These are phyloP conservation scores for Moesziomyces sp. DNA, from an alignment of 1,284 basidiomycete genomes.

Conservation along the genomic window DNA sequence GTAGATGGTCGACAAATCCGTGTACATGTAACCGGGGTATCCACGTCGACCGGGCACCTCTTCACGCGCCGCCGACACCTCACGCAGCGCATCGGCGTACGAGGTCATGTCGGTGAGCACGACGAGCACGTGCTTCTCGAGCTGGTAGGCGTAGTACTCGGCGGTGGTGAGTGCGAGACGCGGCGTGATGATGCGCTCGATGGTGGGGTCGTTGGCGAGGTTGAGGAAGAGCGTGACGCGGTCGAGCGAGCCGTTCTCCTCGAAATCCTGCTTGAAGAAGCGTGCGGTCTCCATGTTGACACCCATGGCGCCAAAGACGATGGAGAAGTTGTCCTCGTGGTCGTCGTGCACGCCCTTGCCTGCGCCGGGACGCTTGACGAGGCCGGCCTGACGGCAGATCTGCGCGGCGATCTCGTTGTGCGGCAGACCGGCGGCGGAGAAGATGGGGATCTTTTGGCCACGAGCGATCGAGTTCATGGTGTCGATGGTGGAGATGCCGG, in stretches of 20 bases:
- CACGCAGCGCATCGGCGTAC: slow-evolving; percentile 96
- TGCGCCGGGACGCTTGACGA: slow-evolving; percentile 77
- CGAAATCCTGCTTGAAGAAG: slow-evolving; percentile 99
- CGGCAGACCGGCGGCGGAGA: slow-evolving; percentile 97
- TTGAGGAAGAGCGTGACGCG: slow-evolving; percentile 99
- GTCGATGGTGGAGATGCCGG: slow-evolving; percentile 88
- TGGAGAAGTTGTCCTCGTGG: slow-evolving; percentile 99
- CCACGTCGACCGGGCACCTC: slow-evolving; percentile 99
- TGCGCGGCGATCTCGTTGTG: slow-evolving; percentile 99
- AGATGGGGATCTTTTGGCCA: slow-evolving; percentile 99
- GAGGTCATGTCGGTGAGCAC: slow-evolving; percentile 99
- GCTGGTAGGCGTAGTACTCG: slow-evolving; percentile 99
- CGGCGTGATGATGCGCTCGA: slow-evolving; percentile 99
- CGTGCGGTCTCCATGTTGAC: slow-evolving; percentile 99
- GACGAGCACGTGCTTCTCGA: slow-evolving; percentile 99
- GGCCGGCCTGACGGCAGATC: slow-evolving; percentile 98
- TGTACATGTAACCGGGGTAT: slow-evolving; percentile 92
- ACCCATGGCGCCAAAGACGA: slow-evolving; percentile 99
- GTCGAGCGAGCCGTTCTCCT: slow-evolving; percentile 97
- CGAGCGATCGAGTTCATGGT: slow-evolving; percentile 91
- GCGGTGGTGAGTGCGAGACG: slow-evolving; percentile 97
- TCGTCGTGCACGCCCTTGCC: slow-evolving; percentile 92
- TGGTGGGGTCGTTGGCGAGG: slow-evolving; percentile 99
- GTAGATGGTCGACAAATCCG: slow-evolving; percentile 83
- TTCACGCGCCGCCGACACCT: slow-evolving; percentile 93